phyloP scores from a whole-genome alignment of 2,329 filamentous ascomycete genomes.

The Colletotrichum chlorophyti region DNA sequence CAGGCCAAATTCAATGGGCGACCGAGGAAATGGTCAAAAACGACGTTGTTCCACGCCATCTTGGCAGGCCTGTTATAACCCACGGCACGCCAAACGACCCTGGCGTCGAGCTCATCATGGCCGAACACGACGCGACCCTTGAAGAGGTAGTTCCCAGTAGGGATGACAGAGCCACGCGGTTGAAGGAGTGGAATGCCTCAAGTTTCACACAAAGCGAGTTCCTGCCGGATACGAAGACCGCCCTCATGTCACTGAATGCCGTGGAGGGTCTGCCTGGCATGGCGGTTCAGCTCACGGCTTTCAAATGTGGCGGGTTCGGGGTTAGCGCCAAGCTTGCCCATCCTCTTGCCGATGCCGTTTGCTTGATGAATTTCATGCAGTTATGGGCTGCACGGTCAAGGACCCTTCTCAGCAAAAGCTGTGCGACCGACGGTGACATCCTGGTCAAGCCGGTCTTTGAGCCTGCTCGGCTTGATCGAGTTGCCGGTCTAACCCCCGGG shows the following conservation, averaged over 20 bases:
- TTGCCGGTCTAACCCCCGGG: constrained; percentile 35
- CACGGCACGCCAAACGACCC: constrained; percentile 46
- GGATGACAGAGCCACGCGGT: not conserved
- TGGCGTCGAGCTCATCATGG: constrained; percentile 47
- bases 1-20: constrained; percentile 48
- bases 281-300: constrained; percentile 46
- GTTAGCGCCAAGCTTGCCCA: constrained; percentile 51
- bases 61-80: constrained; percentile 42
- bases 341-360: constrained; percentile 50
- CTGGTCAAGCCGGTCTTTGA: constrained; percentile 42
- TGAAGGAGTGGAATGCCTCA: constrained; percentile 43
- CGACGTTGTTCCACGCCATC: constrained; percentile 35
- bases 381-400: constrained; percentile 45
- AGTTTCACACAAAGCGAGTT: constrained; percentile 42
- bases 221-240: constrained; percentile 39
- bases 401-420: constrained; percentile 2
- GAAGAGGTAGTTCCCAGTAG: constrained; percentile 39
- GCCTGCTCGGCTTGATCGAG: constrained; percentile 45
- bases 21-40: constrained; percentile 31
- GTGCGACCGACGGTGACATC: fast-evolving
- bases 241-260: constrained; percentile 39
- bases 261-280: constrained; percentile 38
- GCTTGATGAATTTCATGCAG: constrained; percentile 50
- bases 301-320: constrained; percentile 48
- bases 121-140: constrained; percentile 36